These are phyloP conservation scores for Neoboletus brunneissimus DNA, from an alignment of 768 basidiomycete species.

Conservation along the genomic window DNA sequence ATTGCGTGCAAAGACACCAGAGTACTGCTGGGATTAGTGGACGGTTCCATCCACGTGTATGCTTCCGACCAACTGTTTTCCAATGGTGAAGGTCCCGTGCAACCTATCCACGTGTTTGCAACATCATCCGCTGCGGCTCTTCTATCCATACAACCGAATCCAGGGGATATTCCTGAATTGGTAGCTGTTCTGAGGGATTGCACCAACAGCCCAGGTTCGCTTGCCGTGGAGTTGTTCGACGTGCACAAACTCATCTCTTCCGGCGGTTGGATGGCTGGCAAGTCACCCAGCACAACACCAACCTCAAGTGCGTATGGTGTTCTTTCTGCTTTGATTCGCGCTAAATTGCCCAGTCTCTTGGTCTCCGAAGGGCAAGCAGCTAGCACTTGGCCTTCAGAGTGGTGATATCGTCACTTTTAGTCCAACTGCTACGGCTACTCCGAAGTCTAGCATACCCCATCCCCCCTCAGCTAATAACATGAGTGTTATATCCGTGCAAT, in stretches of 20 bases:
- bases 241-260: conserved; percentile 44
- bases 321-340: not conserved
- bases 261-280: conserved; percentile 54
- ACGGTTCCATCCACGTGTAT: conserved; percentile 60
- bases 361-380: conserved; percentile 85
- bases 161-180: conserved; percentile 53
- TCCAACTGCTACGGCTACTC: conserved; percentile 49
- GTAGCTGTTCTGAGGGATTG: conserved; percentile 56
- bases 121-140: conserved; percentile 43
- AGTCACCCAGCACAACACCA: conserved; percentile 49
- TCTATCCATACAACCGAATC: conserved; percentile 62
- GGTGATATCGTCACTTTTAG: conserved; percentile 72
- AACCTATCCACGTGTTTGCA: conserved; percentile 49
- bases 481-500: conserved; percentile 53
- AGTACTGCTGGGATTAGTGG: conserved; percentile 55
- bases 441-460: conserved; percentile 53
- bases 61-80: conserved; percentile 54
- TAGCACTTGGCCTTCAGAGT: conserved; percentile 68
- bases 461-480: conserved; percentile 51
- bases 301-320: conserved; percentile 50
- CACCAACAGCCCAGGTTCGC: conserved; percentile 32
- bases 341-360: conserved; percentile 57
- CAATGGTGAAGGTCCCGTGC: conserved; percentile 38
- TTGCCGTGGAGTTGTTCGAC: conserved; percentile 60
- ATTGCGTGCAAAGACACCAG: conserved; percentile 61